Evolutionary conservation across 2,329 filamentous ascomycete species (phyloP).

Genomic region (Epichloe coenophiala): DNA sequence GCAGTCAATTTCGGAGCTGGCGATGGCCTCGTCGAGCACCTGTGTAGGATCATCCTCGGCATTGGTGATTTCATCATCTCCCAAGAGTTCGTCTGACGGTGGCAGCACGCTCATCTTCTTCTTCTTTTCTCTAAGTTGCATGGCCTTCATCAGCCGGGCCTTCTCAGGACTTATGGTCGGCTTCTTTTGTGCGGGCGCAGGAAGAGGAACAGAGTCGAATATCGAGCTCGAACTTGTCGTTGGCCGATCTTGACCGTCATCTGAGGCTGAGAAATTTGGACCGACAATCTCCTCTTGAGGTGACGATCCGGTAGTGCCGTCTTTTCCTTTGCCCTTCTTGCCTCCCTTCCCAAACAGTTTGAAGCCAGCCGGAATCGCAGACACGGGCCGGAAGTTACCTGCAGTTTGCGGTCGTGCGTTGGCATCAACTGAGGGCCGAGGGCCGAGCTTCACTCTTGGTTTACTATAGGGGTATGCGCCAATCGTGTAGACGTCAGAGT

Average conservation of each 20-base stretch:
- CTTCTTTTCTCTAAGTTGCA: conserved; percentile 80
- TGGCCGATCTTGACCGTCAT: conserved; percentile 16
- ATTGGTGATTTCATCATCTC: conserved; percentile 7
- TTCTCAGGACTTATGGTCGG: conserved; percentile 72
- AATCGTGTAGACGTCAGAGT: conserved; percentile 34
- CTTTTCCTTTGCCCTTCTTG: conserved; percentile 29
- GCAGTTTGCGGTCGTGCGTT: conserved; percentile 47
- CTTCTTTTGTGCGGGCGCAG: conserved; percentile 28
- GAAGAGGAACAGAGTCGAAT: conserved; percentile 24
- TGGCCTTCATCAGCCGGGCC: conserved; percentile 81
- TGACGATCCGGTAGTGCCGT: conserved; percentile 11
- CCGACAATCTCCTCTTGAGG: conserved; percentile 24
- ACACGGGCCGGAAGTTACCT: conserved; percentile 55
- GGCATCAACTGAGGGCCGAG: conserved; percentile 62
- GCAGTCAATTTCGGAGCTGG: conserved; percentile 11
- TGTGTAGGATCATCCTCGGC: conserved; percentile 4
- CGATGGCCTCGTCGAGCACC: conserved; percentile 12
- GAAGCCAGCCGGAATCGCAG: conserved; percentile 68
- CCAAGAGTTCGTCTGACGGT: not conserved
- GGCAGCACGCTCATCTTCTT: conserved; percentile 30
- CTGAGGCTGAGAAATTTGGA: conserved; percentile 18
- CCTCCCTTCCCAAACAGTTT: conserved; percentile 50
- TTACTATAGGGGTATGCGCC: conserved; percentile 38
- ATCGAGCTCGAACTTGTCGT: conserved; percentile 32
- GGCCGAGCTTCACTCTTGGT: conserved; percentile 79